These are phyloP conservation scores for Ambrosia artemisiifolia DNA, from an alignment of 129 eudicot genomes.

Conservation along the genomic window DNA sequence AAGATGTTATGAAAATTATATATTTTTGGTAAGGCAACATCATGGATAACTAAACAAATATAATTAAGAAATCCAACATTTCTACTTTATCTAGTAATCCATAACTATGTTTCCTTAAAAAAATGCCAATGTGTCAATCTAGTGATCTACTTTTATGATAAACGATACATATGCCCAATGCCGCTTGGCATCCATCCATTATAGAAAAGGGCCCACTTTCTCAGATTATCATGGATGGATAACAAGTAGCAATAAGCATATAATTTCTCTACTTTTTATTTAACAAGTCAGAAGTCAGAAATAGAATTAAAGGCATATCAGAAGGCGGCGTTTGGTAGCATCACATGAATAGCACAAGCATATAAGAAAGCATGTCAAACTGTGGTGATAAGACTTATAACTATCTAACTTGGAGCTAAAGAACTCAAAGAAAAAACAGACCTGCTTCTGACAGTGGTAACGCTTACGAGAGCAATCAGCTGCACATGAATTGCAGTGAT, in stretches of 20 bases:
- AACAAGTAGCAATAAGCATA: background rate
- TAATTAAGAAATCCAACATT: too few species aligned
- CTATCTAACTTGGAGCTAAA: background rate
- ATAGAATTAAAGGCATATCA: too few species aligned
- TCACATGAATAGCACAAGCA: background rate
- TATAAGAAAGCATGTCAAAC: background rate
- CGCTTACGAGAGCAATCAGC: conserved; percentile 99
- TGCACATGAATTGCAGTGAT: conserved; percentile 95
- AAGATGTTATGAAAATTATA: background rate
- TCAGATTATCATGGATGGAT: background rate
- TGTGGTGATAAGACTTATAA: background rate
- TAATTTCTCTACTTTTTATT: background rate
- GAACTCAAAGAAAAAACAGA: conserved; percentile 34
- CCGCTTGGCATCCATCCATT: background rate
- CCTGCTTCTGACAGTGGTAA: conserved; percentile 99
- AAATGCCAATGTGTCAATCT: background rate
- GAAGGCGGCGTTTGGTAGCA: background rate
- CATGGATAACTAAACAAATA: background rate
- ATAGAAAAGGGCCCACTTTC: background rate
- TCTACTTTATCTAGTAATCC: background rate
- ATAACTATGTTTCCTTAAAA: background rate
- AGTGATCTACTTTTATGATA: background rate
- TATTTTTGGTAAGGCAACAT: background rate
- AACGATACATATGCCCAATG: background rate
- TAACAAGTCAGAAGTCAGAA: background rate